Base-by-base conservation (phyloP, 129 eudicot species). In the Saposhnikovia divaricata region DNA sequence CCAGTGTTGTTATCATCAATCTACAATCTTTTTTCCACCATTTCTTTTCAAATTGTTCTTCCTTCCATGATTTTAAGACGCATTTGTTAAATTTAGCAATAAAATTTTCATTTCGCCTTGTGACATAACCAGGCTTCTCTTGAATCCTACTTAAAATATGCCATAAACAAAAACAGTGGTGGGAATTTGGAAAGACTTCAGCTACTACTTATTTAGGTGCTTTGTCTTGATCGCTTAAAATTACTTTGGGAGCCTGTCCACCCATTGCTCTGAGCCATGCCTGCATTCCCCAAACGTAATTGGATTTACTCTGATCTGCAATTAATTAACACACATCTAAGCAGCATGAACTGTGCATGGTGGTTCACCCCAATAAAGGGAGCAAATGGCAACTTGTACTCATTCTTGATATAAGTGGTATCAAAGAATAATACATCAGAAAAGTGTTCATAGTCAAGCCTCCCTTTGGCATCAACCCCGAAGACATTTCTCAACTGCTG, bases 1-100 rank as follows among this genome's bases (percentile, higher is more conserved):
- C n/a, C n/a, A n/a, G n/a, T n/a, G n/a, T n/a, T n/a, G n/a, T n/a
- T n/a, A n/a, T n/a, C n/a, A n/a, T n/a, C n/a, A n/a, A n/a, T n/a
- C n/a, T n/a, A n/a, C n/a, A n/a, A n/a, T n/a, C n/a, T 78, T 57
- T 68, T 68, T 85, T 85, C 85, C 84, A 81, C 87, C 87, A 85
- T 74, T 85, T 72, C 77, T 74, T 72, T 77, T 85, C 87, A 65
- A 85, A 85, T 21, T 47, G 65, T 38, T 78, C 87, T 40, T 78
- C 80, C 15, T 80, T 65, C 46, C 70, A 68, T n/a, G 85, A 81
- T 79, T 77, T 85, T 16, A 77, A 39, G 55, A 74, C 72, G 39
- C 87, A 85, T 53, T 85, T 85, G 46, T 73, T 71, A 74, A 85
- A 81, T 75, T 85, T 78, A 61, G 73, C n/a, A 23, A 78, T 46